Evolutionary conservation across 2,329 filamentous ascomycete species (phyloP).

Genomic region (Talaromyces sp.): DNA sequence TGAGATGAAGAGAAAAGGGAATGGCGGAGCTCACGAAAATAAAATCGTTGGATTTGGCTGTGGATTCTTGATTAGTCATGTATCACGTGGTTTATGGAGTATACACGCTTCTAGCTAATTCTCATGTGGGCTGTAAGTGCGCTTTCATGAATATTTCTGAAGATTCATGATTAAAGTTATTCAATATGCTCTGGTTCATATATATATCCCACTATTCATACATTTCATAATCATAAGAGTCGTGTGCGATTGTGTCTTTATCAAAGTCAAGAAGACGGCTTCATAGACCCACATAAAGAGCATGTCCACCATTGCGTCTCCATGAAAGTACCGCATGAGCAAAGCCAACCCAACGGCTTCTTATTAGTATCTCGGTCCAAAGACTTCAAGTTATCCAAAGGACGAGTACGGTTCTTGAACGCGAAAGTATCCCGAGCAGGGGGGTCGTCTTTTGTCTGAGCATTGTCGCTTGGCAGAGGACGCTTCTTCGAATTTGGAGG

Average conservation of each 20-base stretch:
- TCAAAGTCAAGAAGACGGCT: conserved; percentile 48
- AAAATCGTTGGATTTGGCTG: conserved; percentile 15
- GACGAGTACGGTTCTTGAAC: conserved; percentile 34
- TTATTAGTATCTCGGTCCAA: conserved; percentile 47
- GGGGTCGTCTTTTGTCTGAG: conserved; percentile 10
- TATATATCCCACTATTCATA: not conserved
- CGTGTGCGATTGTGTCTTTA: not conserved
- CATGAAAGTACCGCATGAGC: conserved; percentile 64
- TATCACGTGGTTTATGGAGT: conserved; percentile 7
- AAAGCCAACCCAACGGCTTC: conserved; percentile 61
- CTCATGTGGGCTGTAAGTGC: too few relatives aligned
- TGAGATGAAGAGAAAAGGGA: conserved; percentile 6
- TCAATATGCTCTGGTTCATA: not conserved
- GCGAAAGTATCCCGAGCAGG: conserved; percentile 20
- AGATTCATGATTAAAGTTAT: too few relatives aligned
- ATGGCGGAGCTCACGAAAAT: conserved; percentile 17
- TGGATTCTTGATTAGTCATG: conserved; percentile 19
- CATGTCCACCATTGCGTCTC: conserved; percentile 68
- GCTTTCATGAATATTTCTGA: too few relatives aligned
- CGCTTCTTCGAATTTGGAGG: conserved; percentile 26
- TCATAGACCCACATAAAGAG: conserved; percentile 62
- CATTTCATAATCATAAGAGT: not conserved
- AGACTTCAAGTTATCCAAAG: conserved; percentile 41
- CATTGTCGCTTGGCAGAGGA: conserved; percentile 8
- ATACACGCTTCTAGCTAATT: too few relatives aligned